Evolutionary conservation across 2,329 filamentous ascomycete species (phyloP).

Genomic region (Neofusicoccum ribis): DNA sequence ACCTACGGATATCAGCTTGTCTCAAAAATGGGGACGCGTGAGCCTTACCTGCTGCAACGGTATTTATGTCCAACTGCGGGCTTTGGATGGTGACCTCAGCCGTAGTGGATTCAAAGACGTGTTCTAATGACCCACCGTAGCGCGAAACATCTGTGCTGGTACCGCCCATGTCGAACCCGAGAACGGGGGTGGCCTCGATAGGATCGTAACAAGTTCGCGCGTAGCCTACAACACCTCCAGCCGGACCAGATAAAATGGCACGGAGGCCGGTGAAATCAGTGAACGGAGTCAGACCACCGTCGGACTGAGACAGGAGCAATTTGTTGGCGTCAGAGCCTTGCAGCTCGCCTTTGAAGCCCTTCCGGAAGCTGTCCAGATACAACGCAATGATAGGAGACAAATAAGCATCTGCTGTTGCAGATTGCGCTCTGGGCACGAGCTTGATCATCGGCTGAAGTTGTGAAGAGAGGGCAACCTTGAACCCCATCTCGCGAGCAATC

Average conservation of each 20-base stretch:
- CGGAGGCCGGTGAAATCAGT: conserved; percentile 72
- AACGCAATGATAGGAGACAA: conserved; percentile 28
- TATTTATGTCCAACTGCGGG: conserved; percentile 92
- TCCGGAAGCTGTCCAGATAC: conserved; percentile 29
- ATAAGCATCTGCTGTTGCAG: conserved; percentile 31
- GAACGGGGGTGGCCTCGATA: conserved; percentile 78
- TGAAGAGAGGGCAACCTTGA: conserved; percentile 31
- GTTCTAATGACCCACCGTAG: conserved; percentile 82
- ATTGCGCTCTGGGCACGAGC: conserved; percentile 27
- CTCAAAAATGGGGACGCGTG: not conserved
- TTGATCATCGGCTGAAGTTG: conserved; percentile 29
- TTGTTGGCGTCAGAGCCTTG: conserved; percentile 62
- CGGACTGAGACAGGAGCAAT: conserved; percentile 94
- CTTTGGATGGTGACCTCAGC: conserved; percentile 91
- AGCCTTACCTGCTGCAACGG: conserved; percentile 41
- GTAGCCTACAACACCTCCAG: conserved; percentile 92
- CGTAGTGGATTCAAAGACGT: conserved; percentile 91
- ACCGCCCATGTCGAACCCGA: conserved; percentile 90
- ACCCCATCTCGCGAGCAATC: conserved; percentile 33
- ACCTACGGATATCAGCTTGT: conserved; percentile 52
- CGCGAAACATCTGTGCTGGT: conserved; percentile 90
- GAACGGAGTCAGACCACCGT: conserved; percentile 55
- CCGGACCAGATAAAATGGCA: conserved; percentile 84
- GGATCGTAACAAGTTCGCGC: conserved; percentile 90
- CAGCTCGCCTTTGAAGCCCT: conserved; percentile 30